Evolutionary conservation across 73 alveolate species (phyloP).

Genomic region (Paramecium biaurelia): DNA sequence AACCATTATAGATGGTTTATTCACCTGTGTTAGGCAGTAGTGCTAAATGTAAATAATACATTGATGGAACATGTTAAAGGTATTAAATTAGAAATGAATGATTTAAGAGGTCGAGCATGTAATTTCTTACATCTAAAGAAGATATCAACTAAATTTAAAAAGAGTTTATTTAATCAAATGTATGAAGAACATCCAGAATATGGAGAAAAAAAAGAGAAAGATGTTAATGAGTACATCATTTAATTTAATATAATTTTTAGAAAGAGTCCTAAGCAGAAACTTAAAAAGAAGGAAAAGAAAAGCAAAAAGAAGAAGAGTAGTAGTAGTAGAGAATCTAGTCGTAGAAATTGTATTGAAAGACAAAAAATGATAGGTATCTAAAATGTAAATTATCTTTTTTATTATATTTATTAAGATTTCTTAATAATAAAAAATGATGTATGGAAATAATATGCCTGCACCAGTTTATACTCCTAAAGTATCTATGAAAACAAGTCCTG

Average conservation of each 20-base stretch:
- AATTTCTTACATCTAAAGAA: constrained; percentile 99
- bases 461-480: constrained; percentile 52
- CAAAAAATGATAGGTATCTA: constrained; percentile 38
- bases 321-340: constrained; percentile 36
- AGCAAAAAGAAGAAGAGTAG: neutral
- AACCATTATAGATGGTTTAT: constrained; percentile 84
- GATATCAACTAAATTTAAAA: constrained; percentile 85
- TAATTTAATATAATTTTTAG: neutral
- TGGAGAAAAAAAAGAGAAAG: constrained; percentile 78
- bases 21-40: constrained; percentile 99
- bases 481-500: constrained; percentile 48
- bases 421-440: neutral
- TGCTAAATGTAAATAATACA: constrained; percentile 97
- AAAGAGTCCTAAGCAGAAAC: neutral
- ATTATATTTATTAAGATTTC: neutral
- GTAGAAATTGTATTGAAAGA: constrained; percentile 33
- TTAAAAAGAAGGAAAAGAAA: constrained; percentile 16
- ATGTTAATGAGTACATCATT: constrained; percentile 50
- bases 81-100: neutral
- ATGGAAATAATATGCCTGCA: constrained; percentile 56
- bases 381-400: neutral
- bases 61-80: constrained; percentile 97
- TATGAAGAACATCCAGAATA: constrained; percentile 98
- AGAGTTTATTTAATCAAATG: constrained; percentile 93
- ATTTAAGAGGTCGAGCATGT: constrained; percentile 97